These are phyloP conservation scores for Meyerozyma guilliermondii DNA, from an alignment of 1,139 yeast genomes.

Conservation along the genomic window DNA sequence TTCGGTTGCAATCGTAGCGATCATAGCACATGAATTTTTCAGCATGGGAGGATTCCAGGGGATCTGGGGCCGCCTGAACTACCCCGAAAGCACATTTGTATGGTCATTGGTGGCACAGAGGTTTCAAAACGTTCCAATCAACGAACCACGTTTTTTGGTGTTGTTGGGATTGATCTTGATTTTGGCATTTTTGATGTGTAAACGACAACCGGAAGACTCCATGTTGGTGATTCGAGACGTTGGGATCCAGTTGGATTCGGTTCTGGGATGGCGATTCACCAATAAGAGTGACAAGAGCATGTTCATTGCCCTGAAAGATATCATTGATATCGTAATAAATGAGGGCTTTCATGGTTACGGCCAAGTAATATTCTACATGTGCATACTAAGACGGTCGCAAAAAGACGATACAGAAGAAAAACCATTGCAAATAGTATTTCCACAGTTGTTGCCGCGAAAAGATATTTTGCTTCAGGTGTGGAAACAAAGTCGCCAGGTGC, in stretches of 20 bases:
- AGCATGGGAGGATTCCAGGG: slow-evolving; percentile 1
- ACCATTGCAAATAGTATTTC: slow-evolving; percentile 45
- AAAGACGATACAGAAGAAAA: slow-evolving; percentile 17
- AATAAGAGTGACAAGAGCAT: slow-evolving; percentile 14
- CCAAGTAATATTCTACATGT: slow-evolving; percentile 57
- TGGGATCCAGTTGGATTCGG: slow-evolving; percentile 30
- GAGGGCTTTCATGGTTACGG: slow-evolving; percentile 64
- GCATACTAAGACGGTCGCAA: slow-evolving; percentile 43
- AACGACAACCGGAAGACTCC: slow-evolving; percentile 28
- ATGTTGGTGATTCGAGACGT: slow-evolving; percentile 33
- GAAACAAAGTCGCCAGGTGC: slow-evolving; percentile 31
- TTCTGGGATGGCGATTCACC: slow-evolving; percentile 25
- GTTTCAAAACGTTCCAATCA: not conserved
- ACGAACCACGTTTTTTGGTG: not conserved
- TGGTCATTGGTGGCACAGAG: not conserved
- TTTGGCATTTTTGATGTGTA: slow-evolving; percentile 6
- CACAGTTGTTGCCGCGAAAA: slow-evolving; percentile 41
- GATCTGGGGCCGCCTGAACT: not conserved
- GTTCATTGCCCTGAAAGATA: slow-evolving; percentile 49
- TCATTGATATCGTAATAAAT: slow-evolving; percentile 59
- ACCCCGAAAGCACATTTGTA: not conserved
- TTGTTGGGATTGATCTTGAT: not conserved
- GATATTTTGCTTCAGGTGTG: slow-evolving; percentile 38
- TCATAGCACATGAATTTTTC: not conserved
- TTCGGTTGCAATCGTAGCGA: slow-evolving; percentile 4